phyloP scores from a whole-genome alignment of 106 monocot genomes.

The Amphibolis antarctica region DNA sequence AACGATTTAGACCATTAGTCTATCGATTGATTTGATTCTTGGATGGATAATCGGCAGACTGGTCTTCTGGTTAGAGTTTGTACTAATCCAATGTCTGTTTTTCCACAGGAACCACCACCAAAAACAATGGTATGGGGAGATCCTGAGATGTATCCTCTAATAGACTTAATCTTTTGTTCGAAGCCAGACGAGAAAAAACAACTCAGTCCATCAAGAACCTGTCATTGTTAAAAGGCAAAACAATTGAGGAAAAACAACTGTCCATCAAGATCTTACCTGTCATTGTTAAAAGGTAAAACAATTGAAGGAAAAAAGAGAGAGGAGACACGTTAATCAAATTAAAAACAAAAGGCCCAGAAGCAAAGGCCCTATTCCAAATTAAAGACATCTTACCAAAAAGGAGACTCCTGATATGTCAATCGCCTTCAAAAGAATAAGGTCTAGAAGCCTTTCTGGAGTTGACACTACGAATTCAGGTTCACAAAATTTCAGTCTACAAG shows the following conservation, averaged over 20 bases:
- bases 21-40: too few species aligned
- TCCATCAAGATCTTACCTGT: too few species aligned
- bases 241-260: too few species aligned
- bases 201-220: constrained; percentile 82
- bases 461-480: constrained; percentile 86
- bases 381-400: constrained; percentile 71
- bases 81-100: constrained; percentile 4
- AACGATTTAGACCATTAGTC: too few species aligned
- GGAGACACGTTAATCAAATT: too few species aligned
- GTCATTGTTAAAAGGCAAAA: constrained; percentile 2
- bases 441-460: constrained; percentile 75
- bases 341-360: too few species aligned
- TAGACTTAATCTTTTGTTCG: constrained; percentile 36
- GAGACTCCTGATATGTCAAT: constrained; percentile 67
- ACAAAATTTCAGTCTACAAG: constrained; percentile 62
- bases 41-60: constrained; percentile 20
- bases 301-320: too few species aligned
- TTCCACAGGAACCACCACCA: constrained; percentile 14
- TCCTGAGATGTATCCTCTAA: constrained; percentile 31
- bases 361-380: too few species aligned
- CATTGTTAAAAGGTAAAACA: too few species aligned
- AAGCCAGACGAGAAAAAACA: constrained; percentile 24
- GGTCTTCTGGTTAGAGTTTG: constrained; percentile 29
- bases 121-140: constrained; percentile 46
- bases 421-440: constrained; percentile 50